Evolutionary conservation across 345 rosid species (phyloP).

Genomic region (Rhizophora mangle): DNA sequence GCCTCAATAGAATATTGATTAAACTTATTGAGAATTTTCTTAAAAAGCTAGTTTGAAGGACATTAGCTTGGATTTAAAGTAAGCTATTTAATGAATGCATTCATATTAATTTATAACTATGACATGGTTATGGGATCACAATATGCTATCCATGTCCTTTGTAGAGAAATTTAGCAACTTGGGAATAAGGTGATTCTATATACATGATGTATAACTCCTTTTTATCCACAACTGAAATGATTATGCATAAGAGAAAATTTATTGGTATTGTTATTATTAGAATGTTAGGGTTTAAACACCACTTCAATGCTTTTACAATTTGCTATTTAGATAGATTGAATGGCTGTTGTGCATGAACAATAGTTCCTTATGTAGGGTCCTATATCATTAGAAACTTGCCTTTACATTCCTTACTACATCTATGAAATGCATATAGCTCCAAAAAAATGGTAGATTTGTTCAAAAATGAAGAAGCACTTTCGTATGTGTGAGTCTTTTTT

Average conservation of each 20-base stretch:
- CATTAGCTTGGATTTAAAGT: neutral
- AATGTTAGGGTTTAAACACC: neutral
- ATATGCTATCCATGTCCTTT: too few species aligned
- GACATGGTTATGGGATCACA: too few species aligned
- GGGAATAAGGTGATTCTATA: neutral
- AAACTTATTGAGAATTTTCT: conserved; percentile 3
- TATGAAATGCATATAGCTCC: too few species aligned
- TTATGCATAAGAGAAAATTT: neutral
- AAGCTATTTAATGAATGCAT: neutral
- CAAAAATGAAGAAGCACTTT: neutral
- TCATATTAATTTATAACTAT: neutral
- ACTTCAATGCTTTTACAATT: neutral
- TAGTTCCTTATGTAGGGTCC: too few species aligned
- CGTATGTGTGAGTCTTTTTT: neutral
- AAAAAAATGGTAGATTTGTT: neutral
- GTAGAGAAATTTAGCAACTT: neutral
- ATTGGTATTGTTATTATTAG: neutral
- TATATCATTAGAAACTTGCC: too few species aligned
- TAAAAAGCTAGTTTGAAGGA: neutral
- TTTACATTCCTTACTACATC: too few species aligned
- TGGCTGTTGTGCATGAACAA: too few species aligned
- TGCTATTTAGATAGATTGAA: too few species aligned
- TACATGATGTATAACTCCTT: neutral
- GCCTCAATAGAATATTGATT: neutral
- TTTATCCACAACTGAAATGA: neutral